A percentile compares a stretch with the other conserved stretches of the same genome.
These are phyloP conservation scores for Fusarium praegraminearum DNA, from an alignment of 2,329 filamentous ascomycete genomes.

Conservation along the genomic window DNA sequence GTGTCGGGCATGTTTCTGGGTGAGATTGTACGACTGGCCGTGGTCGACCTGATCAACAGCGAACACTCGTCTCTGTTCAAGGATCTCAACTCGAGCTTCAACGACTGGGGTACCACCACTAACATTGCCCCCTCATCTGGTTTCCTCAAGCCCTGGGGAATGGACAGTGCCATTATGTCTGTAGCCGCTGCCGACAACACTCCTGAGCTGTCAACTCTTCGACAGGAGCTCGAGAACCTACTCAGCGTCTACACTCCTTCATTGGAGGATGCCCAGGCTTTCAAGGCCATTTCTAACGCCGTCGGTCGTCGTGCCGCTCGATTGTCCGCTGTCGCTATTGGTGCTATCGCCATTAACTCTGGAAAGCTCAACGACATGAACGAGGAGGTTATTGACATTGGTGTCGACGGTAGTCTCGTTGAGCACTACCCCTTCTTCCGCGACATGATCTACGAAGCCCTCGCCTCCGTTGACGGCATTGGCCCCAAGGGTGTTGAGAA, in stretches of 20 bases:
- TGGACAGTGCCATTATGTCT: constrained; percentile 92
- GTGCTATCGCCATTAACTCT: constrained; percentile 83
- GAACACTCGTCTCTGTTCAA: constrained; percentile 77
- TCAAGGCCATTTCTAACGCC: constrained; percentile 84
- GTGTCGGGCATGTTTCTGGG: constrained; percentile 98
- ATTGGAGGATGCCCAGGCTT: constrained; percentile 86
- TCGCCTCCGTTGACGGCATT: constrained; percentile 81
- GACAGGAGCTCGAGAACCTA: constrained; percentile 81
- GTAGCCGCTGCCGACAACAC: constrained; percentile 85
- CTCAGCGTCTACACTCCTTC: constrained; percentile 82
- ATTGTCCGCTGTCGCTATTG: constrained; percentile 88
- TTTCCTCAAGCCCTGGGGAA: constrained; percentile 84
- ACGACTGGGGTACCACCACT: constrained; percentile 77
- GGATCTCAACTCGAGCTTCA: constrained; percentile 77
- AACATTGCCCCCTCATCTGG: constrained; percentile 73
- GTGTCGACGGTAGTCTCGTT: constrained; percentile 93
- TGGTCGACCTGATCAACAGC: constrained; percentile 79
- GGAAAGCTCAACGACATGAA: constrained; percentile 73
- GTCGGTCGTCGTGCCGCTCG: constrained; percentile 90
- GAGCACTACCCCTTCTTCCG: constrained; percentile 97
- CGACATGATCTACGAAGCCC: constrained; percentile 85
- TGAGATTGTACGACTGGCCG: constrained; percentile 85
- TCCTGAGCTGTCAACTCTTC: constrained; percentile 76
- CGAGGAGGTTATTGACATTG: constrained; percentile 84
- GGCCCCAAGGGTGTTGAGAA: constrained; percentile 83